Percentiles rank a stretch among this genome's conserved stretches.
phyloP scores from a whole-genome alignment of 2,329 filamentous ascomycete genomes.

The Aurifilum marmelostoma region DNA sequence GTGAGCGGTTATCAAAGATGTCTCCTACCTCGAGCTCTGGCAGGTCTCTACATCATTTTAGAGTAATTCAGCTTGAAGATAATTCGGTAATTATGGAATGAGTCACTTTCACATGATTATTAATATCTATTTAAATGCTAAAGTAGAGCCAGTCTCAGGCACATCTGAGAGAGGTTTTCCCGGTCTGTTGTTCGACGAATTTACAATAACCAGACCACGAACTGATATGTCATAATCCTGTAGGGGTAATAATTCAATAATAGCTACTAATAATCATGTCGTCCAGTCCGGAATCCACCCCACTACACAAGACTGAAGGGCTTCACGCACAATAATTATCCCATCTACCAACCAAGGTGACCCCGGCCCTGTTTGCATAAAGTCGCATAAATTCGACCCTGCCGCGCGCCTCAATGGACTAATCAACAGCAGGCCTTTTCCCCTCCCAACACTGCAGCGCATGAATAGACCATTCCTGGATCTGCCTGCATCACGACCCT shows the following conservation, averaged over 20 bases:
- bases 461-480: slow-evolving; percentile 21
- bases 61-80: too few species aligned
- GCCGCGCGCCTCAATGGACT: not conserved
- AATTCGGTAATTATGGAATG: too few species aligned
- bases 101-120: too few species aligned
- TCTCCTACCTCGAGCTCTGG: too few species aligned
- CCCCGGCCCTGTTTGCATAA: slow-evolving; percentile 20
- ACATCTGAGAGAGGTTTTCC: too few species aligned
- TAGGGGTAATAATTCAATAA: not conserved
- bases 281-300: not conserved
- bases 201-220: not conserved
- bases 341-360: slow-evolving; percentile 14
- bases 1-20: too few species aligned
- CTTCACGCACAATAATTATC: not conserved
- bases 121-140: too few species aligned
- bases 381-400: slow-evolving; percentile 4
- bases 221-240: not conserved
- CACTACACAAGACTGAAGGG: not conserved
- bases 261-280: not conserved
- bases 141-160: too few species aligned
- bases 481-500: slow-evolving; percentile 17
- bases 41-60: too few species aligned
- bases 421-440: slow-evolving; percentile 14
- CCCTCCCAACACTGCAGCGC: not conserved
- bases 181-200: too few species aligned